Evolutionary conservation across 148 eudicot species (phyloP), one percentile per base, ranked within the genome.

Genomic region (Camellia granthamiana): DNA sequence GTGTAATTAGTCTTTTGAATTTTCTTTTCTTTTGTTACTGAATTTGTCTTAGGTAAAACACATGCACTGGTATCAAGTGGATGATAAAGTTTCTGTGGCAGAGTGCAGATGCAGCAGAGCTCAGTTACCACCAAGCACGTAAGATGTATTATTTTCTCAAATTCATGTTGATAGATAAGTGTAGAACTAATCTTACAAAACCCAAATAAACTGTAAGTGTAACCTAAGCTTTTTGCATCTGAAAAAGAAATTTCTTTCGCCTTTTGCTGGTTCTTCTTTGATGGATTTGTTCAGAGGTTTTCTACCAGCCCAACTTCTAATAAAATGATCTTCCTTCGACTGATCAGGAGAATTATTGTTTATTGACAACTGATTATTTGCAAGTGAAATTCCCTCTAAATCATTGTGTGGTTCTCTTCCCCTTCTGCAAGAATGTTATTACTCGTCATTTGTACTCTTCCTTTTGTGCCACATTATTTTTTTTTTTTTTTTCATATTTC

Each of bases 71-170:
- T 95, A 92, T 88, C 93, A 86, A 66, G 44, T 92, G 79, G 87
- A 91, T 81, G 95, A 92, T 62, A 86, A 91, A 84, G 89, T 89
- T 82, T 95, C 97, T 71, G 86, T 89, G 52, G 92, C 97, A 59
- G 99, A 95, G 79, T 95, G 99, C 81, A 91, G 97, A 84, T 95
- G 99, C 85, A 92, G 89, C 47, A 87, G 97, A 86, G 99, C 99
- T 59, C 87, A 90, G 72, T 84, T 95, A 84, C 99, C 97, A 61
- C 93, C 97, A 30, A 95, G 99, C 97, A 95, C 87, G 99, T 93
- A 89, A 95, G 92, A 71, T 56, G 82, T 49, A 41, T 41, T 60
- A 56, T 74, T 71, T 69, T 60, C 43, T 38, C 58, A 79, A n/a
- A 77, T 41, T 16, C 51, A 18, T 56, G 75, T 72, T 56, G 21